These are phyloP conservation scores for Aegilops bicornis DNA, from an alignment of 176 grass and related monocot genomes.

Conservation along the genomic window DNA sequence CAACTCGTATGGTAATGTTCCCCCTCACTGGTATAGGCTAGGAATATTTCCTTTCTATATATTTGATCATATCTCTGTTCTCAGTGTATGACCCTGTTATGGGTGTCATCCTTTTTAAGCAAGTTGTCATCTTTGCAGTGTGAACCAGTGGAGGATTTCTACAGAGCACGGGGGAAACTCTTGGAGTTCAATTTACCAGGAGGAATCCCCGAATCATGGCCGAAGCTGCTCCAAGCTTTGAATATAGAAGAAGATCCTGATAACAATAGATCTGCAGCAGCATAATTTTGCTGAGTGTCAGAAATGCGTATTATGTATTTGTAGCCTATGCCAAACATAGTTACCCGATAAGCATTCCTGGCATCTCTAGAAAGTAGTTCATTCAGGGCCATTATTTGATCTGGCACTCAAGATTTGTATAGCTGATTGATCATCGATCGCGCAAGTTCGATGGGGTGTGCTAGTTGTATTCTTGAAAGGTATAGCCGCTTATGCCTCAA, in stretches of 20 bases:
- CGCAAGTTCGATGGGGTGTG: background rate
- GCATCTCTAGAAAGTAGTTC: constrained; percentile 19
- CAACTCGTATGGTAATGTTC: background rate
- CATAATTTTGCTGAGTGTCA: constrained; percentile 33
- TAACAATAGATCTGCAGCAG: constrained; percentile 59
- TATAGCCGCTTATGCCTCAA: background rate
- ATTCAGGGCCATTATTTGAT: constrained; percentile 21
- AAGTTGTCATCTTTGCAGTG: constrained; percentile 40
- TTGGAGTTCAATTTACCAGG: constrained; percentile 88
- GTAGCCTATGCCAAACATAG: background rate
- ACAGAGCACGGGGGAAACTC: constrained; percentile 69
- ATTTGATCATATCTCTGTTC: background rate
- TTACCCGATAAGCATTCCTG: constrained; percentile 7
- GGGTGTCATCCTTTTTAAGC: background rate
- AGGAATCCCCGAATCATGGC: constrained; percentile 78
- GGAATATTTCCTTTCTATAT: background rate
- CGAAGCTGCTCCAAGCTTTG: constrained; percentile 78
- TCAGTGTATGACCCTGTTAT: too few relatives aligned
- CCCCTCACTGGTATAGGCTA: background rate
- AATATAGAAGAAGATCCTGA: constrained; percentile 70
- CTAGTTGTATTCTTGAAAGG: constrained; percentile 28
- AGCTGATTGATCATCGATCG: constrained; percentile 22
- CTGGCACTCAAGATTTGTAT: constrained; percentile 27
- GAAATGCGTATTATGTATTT: background rate
- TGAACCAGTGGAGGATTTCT: constrained; percentile 88